phyloP scores from a whole-genome alignment of 164 flowering plant species.

The Malania oleifera region DNA sequence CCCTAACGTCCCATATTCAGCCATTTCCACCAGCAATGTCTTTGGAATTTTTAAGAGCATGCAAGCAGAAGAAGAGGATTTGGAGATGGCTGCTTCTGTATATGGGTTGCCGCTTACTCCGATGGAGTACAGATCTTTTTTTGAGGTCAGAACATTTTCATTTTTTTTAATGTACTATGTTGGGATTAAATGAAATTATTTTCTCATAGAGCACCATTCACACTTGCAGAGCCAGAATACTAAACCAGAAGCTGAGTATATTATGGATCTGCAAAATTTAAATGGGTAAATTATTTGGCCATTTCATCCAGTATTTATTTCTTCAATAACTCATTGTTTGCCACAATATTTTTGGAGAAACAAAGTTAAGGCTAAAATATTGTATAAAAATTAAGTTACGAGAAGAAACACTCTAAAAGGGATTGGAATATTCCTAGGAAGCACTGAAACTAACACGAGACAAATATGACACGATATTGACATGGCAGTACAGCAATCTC shows the following conservation, averaged over 20 bases:
- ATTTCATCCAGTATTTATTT: background rate
- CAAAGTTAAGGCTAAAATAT: no score
- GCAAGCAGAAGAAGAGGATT: slow-evolving; percentile 19
- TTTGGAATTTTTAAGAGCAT: slow-evolving; percentile 14
- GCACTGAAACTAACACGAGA: no score
- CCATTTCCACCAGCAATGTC: slow-evolving; percentile 16
- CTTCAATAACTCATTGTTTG: no score
- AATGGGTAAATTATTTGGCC: slow-evolving; percentile 46
- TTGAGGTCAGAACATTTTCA: slow-evolving; percentile 49
- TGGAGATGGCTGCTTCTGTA: slow-evolving; percentile 29
- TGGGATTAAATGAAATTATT: background rate
- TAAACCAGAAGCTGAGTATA: slow-evolving; percentile 71
- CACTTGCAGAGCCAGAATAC: slow-evolving; percentile 54
- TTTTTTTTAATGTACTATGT: background rate
- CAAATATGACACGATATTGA: no score
- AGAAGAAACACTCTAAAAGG: no score
- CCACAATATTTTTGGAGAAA: no score
- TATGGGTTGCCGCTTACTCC: slow-evolving; percentile 76
- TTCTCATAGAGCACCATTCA: slow-evolving; percentile 7
- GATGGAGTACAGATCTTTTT: slow-evolving; percentile 64
- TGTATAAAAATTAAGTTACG: no score
- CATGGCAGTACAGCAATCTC: no score
- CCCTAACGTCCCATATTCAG: slow-evolving; percentile 27
- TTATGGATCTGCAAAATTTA: slow-evolving; percentile 31
- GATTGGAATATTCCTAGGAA: no score